Conservation (phyloP, 1,284 basidiomycete genomes). For the Microstroma glucosiphilum region DNA sequence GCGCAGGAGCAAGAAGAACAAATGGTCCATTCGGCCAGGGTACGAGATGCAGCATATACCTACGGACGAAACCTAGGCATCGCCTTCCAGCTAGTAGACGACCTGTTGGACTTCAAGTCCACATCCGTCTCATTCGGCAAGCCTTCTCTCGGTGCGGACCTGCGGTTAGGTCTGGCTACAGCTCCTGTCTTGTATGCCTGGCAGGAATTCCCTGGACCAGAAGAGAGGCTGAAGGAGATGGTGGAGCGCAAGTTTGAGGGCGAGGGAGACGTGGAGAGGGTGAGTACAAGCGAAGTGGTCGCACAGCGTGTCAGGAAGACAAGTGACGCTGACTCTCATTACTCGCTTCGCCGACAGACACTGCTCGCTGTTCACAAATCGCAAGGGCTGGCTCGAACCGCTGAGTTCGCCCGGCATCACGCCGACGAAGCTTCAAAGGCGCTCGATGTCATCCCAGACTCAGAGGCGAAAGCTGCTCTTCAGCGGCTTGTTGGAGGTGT, state of each 20-base stretch:
- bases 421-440: constrained; percentile 28
- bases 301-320: not conserved
- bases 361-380: constrained; percentile 32
- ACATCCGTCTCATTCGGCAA: constrained; percentile 66
- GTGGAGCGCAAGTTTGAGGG: constrained; percentile 76
- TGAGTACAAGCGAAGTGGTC: constrained; percentile 40
- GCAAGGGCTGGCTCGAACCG: constrained; percentile 38
- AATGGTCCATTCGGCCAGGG: not conserved
- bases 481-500: not conserved
- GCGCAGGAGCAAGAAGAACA: not conserved
- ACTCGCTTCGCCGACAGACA: constrained; percentile 6
- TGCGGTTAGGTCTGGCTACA: constrained; percentile 79
- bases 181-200: constrained; percentile 91
- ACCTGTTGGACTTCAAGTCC: constrained; percentile 78
- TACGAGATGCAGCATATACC: constrained; percentile 80
- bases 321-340: constrained; percentile 1
- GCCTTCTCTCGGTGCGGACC: constrained; percentile 72
- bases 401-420: constrained; percentile 40
- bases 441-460: constrained; percentile 29
- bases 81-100: constrained; percentile 71
- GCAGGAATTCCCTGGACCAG: constrained; percentile 64
- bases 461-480: constrained; percentile 41
- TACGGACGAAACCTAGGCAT: constrained; percentile 80
- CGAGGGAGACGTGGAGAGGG: constrained; percentile 77
- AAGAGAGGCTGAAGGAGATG: constrained; percentile 62